A percentile compares a stretch with the other conserved stretches of the same genome.
These are phyloP conservation scores for Syncephalastrum racemosum DNA, from an alignment of 371 early-diverging fungal genomes.

Conservation along the genomic window DNA sequence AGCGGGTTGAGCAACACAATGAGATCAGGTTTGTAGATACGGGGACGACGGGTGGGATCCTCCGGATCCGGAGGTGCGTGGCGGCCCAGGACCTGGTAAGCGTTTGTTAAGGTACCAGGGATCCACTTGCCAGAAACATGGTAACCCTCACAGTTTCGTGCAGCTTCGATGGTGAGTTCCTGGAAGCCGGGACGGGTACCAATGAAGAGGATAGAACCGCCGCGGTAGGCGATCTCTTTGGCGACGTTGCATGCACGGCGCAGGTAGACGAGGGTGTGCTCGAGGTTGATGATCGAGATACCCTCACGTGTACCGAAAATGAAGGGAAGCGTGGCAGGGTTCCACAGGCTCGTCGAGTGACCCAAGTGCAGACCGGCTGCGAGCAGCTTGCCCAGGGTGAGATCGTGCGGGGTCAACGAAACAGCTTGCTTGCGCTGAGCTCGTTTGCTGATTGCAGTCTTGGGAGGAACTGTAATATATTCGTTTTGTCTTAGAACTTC, in stretches of 20 bases:
- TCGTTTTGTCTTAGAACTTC: no score
- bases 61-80: constrained; percentile 57
- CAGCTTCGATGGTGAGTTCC: constrained; percentile 78
- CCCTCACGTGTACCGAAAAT: constrained; percentile 92
- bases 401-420: constrained; percentile 42
- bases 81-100: constrained; percentile 71
- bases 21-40: constrained; percentile 83
- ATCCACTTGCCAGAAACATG: constrained; percentile 85
- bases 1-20: constrained; percentile 85
- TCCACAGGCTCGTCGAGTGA: constrained; percentile 77
- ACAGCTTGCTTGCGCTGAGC: constrained; percentile 20
- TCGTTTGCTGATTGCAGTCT: no score
- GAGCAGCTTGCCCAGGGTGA: constrained; percentile 74
- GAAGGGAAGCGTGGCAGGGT: constrained; percentile 81
- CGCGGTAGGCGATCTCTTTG: constrained; percentile 71
- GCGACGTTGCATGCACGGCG: constrained; percentile 82
- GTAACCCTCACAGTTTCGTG: constrained; percentile 74
- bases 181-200: constrained; percentile 76
- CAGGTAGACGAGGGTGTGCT: constrained; percentile 87
- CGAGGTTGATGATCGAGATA: constrained; percentile 93
- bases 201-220: constrained; percentile 89
- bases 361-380: constrained; percentile 93
- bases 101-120: constrained; percentile 91
- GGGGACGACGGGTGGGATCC: constrained; percentile 50
- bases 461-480: no score